Evolutionary conservation across 1,284 basidiomycete species (phyloP), one percentile per base, ranked within the genome.

Genomic region (Pseudozyma pruni): DNA sequence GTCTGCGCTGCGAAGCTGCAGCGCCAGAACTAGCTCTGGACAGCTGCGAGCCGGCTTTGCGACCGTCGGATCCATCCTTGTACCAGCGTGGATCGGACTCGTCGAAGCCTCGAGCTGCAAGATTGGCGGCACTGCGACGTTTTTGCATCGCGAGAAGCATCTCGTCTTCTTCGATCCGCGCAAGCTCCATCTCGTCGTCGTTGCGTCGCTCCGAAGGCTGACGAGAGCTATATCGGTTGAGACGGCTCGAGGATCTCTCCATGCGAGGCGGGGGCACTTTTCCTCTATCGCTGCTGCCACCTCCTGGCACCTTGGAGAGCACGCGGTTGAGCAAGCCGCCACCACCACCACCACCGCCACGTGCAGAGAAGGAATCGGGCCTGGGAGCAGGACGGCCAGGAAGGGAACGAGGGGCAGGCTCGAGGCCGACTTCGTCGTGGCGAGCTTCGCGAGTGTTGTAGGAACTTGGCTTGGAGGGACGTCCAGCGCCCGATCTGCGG

Each of bases 81-180:
- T 62, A 62, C 66, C 66, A 62, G 34, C 67, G 67, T 23, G 60
- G 60, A 31, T 70, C 67, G 25, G 47, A 51, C 38, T 70, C 41
- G 23, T 63, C 53, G 45, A 43, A 59, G 19, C 46, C 67, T 29
- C 32, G 39, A 19, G 52, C 48, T n/a, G 54, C 60, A 14, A 29
- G 47, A 27, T 60, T 51, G 67, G 56, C 62, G n/a, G 62, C 62
- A 29, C 53, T 56, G 51, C 50, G 50, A 40, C 60, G 67, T 44
- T 52, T 63, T 41, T 59, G 50, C 52, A 50, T 59, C n/a, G 60
- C 67, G 27, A 60, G 52, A 10, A 70, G 48, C 61, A 61, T 60
- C 43, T 71, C 68, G 37, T 71, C 68, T 40, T 70, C 67, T 31
- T 70, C 67, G 56, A 70, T 70, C 14, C 56, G 52, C 2, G 55